phyloP scores from a whole-genome alignment of 257 asterid genomes.

The Solanum paucissectum region DNA sequence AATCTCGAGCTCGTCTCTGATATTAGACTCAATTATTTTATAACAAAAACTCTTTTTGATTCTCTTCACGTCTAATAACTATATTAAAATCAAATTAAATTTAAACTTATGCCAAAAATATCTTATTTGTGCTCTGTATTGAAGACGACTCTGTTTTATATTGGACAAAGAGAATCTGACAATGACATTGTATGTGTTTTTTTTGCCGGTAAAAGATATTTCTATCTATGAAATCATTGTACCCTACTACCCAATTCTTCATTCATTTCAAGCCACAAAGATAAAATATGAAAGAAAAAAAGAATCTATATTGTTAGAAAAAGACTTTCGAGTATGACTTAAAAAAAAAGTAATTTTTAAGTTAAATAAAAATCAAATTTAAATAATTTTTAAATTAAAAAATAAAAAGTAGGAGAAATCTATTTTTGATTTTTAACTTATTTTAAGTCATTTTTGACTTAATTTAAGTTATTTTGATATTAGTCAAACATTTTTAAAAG shows the following conservation, averaged over 20 bases:
- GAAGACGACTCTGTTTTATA: neutral
- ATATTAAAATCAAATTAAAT: neutral
- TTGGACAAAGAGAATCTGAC: neutral
- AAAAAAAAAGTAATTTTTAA: too few species aligned
- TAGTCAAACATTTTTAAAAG: neutral
- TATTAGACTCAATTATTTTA: neutral
- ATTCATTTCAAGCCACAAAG: neutral
- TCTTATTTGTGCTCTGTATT: too few species aligned
- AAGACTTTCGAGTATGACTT: neutral
- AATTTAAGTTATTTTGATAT: too few species aligned
- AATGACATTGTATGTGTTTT: neutral
- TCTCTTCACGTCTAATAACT: neutral
- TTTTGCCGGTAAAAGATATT: neutral
- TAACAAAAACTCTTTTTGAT: neutral
- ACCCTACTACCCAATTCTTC: neutral
- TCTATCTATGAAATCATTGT: neutral
- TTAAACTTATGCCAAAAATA: rapidly evolving
- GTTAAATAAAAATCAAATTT: too few species aligned
- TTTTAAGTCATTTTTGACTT: too few species aligned
- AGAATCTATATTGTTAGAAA: neutral
- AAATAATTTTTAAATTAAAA: too few species aligned
- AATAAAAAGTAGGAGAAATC: too few species aligned
- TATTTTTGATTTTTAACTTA: too few species aligned
- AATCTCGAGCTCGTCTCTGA: neutral
- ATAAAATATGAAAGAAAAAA: neutral